Conservation (phyloP, 2,329 filamentous ascomycete genomes). For the Stagonosporopsis chrysanthemi region DNA sequence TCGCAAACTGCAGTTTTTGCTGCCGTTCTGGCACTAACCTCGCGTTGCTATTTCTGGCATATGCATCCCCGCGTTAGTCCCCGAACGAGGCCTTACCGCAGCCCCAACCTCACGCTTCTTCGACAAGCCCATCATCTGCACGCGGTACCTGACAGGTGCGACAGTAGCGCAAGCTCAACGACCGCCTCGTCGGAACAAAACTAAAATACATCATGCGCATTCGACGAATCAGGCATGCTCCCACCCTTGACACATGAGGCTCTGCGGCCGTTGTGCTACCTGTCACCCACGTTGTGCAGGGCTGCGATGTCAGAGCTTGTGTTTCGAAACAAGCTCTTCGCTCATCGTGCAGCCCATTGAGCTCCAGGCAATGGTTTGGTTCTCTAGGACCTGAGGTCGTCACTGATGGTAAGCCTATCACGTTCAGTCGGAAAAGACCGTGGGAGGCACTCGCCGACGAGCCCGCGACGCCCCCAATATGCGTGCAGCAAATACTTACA, state of each 20-base stretch:
- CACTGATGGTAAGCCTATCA: not conserved
- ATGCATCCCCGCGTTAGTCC: constrained; percentile 13
- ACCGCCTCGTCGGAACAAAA: not conserved
- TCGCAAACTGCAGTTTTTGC: not conserved
- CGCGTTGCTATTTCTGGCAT: constrained; percentile 16
- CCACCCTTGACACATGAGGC: constrained; percentile 6
- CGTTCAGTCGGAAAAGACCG: not conserved
- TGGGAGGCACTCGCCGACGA: not conserved
- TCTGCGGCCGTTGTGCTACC: constrained; percentile 19
- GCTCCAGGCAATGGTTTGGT: not conserved
- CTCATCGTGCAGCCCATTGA: not conserved
- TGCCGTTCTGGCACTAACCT: not conserved
- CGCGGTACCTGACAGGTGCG: constrained; percentile 9
- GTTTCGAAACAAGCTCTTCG: not conserved
- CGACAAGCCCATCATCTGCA: constrained; percentile 5
- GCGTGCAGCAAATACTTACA: not conserved
- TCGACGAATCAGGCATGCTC: constrained; percentile 5
- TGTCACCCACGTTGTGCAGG: constrained; percentile 6
- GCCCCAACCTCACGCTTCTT: constrained; percentile 3
- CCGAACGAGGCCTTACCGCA: constrained; percentile 16
- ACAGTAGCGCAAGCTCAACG: constrained; percentile 2
- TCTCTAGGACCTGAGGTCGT: not conserved
- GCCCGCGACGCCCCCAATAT: not conserved
- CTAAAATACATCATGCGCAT: not conserved
- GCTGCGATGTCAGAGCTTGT: constrained; percentile 2